Evolutionary conservation across 2,329 filamentous ascomycete genomes (phyloP), one percentile per base, ranked within the genome.

Genomic region (Neofusicoccum laricinum): DNA sequence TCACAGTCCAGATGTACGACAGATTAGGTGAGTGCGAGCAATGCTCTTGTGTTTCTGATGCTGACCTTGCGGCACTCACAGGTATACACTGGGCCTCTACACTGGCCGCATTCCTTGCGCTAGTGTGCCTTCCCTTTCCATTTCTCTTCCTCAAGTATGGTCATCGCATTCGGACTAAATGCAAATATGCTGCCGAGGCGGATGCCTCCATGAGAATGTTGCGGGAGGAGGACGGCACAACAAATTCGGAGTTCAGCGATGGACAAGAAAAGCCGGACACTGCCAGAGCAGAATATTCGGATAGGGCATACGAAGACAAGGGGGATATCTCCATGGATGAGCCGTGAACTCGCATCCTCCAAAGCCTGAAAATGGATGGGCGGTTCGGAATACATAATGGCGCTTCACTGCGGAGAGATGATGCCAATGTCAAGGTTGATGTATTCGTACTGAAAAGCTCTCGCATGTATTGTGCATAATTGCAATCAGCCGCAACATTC

Each of bases 141-240:
- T 89, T 90, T 75, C 74, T 93, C 12, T 91, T 94, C 76, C 90
- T 90, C 79, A 87, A 84, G 69, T 92, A 91, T 73, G 90, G 90
- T 40, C 78, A 75, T 6, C 25, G 67, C 30, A 89, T 93, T 69
- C 83, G 90, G 17, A 79, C 82, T 72, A 85, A 81, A 71, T 92
- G 90, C 82, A 88, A 88, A 78, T 92, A 85, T 71, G 86, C 90
- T 5, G 83, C 86, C 11, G 84, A 91, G 75, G 85, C 89, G 7
- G 87, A 88, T 30, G 81, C 80, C 11, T 84, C 90, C 65, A 81
- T 90, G 76, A n/a, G 11, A 1, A n/a, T 11, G 11, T n/a, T 48
- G 4, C 17, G 17, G 45, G 19, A 19, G 11, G 45, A 21, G 45
- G 17, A 15, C 45, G 41, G 4, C 14, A 17, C 25, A 30, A 30